Conservation (phyloP, 148 eudicot species). For the Arbutus unedo region DNA sequence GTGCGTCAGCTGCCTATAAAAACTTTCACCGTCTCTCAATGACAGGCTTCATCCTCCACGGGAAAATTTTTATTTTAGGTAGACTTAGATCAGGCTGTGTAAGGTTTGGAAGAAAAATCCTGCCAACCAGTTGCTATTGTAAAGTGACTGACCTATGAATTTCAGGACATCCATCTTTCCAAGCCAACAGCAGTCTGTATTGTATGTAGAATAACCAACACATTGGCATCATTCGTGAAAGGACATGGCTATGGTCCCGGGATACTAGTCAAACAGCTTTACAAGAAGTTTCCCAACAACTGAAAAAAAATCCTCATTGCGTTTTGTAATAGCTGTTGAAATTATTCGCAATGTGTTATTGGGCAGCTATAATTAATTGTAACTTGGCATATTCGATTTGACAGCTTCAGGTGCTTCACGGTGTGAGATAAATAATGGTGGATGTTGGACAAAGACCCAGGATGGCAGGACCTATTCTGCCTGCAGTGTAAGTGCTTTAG, state of each 20-base stretch:
- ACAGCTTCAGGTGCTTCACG: slow-evolving; percentile 73
- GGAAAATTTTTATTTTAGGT: neutral
- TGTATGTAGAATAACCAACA: too few species aligned
- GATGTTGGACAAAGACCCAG: slow-evolving; percentile 78
- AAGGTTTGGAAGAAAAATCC: neutral
- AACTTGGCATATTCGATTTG: slow-evolving; percentile 15
- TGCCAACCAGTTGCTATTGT: neutral
- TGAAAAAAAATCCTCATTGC: neutral
- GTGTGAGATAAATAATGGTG: slow-evolving; percentile 80
- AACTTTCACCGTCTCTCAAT: neutral
- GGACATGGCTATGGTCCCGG: too few species aligned
- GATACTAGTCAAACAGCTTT: too few species aligned
- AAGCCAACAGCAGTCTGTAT: too few species aligned
- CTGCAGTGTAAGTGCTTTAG: slow-evolving; percentile 55
- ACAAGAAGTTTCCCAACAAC: too few species aligned
- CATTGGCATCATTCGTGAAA: too few species aligned
- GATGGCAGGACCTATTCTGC: slow-evolving; percentile 82
- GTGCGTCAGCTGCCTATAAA: neutral
- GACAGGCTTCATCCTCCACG: neutral
- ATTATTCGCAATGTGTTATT: neutral
- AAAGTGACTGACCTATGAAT: neutral
- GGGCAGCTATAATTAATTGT: neutral
- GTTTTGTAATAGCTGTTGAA: neutral
- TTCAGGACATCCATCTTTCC: too few species aligned
- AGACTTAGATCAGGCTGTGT: neutral